These are phyloP conservation scores for Beauveria brongniartii DNA, from an alignment of 2,329 filamentous ascomycete genomes.

Conservation along the genomic window DNA sequence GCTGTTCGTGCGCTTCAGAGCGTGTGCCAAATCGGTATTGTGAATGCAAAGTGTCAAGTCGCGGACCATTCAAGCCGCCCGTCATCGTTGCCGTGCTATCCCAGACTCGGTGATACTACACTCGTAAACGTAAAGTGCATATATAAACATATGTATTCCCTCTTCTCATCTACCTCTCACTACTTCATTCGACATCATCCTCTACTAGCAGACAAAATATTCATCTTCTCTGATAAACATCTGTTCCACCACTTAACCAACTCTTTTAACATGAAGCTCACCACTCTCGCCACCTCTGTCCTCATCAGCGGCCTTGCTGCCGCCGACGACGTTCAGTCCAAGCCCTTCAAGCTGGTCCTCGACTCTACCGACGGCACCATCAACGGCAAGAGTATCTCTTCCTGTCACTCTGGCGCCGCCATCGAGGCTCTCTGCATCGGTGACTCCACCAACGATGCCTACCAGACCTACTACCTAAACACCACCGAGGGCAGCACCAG, in stretches of 20 bases:
- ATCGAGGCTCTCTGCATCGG: conserved; percentile 8
- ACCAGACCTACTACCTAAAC: conserved; percentile 4
- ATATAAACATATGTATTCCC: neutral
- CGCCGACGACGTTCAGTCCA: conserved; percentile 9
- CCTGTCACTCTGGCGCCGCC: conserved; percentile 10
- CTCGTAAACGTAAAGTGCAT: neutral
- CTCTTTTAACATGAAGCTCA: conserved; percentile 9
- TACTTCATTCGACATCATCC: neutral
- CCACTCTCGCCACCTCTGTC: conserved; percentile 2
- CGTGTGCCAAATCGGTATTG: neutral
- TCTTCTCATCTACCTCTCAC: neutral
- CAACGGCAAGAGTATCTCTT: neutral
- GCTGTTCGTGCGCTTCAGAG: neutral
- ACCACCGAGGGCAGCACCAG: conserved; percentile 5
- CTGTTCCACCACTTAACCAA: neutral
- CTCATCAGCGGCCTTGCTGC: conserved; percentile 8
- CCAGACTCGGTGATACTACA: neutral
- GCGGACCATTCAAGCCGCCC: neutral
- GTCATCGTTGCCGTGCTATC: neutral
- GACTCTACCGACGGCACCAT: neutral
- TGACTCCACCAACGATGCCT: neutral
- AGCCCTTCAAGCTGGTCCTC: conserved; percentile 11
- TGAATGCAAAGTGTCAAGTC: neutral
- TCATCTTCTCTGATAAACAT: neutral
- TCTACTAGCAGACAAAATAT: neutral